phyloP scores from a whole-genome alignment of 2,329 filamentous ascomycete genomes.

The Trichoderma gracile region DNA sequence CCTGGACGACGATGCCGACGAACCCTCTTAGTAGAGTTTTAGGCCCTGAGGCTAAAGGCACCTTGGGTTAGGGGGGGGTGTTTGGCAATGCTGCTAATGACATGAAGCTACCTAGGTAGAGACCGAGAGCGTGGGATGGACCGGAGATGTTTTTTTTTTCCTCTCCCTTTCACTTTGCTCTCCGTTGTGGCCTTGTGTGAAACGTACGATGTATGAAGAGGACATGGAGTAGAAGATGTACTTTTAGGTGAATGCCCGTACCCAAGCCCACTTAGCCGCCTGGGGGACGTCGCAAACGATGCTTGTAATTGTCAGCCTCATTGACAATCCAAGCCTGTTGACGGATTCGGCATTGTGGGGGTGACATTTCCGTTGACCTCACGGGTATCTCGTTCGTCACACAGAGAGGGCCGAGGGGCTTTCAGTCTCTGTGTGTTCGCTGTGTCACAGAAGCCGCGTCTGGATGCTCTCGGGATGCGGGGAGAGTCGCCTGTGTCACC shows the following conservation, averaged over 20 bases:
- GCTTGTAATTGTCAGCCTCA: constrained; percentile 16
- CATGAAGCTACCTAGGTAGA: neutral
- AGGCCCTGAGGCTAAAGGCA: constrained; percentile 12
- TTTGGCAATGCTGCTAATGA: constrained; percentile 1
- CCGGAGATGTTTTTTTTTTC: neutral
- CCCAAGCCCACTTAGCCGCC: constrained; percentile 13
- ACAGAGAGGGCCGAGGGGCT: neutral
- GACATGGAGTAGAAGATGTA: neutral
- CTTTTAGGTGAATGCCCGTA: constrained; percentile 20
- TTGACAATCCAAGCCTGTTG: constrained; percentile 3
- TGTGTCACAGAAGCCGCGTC: constrained; percentile 1
- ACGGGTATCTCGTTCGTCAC: neutral
- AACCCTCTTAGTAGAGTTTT: constrained; percentile 17
- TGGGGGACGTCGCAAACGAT: constrained; percentile 10
- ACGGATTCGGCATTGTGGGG: constrained; percentile 11
- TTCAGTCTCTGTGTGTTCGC: neutral
- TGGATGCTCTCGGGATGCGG: neutral
- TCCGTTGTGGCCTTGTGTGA: too few species aligned
- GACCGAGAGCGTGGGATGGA: constrained; percentile 11
- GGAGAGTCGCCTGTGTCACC: neutral
- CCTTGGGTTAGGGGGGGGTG: neutral
- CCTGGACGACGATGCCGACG: neutral
- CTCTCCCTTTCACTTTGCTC: too few species aligned
- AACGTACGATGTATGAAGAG: too few species aligned
- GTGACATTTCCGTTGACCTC: neutral